Evolutionary conservation across 768 basidiomycete genomes (phyloP).

Genomic region (Termitomyces sp.): DNA sequence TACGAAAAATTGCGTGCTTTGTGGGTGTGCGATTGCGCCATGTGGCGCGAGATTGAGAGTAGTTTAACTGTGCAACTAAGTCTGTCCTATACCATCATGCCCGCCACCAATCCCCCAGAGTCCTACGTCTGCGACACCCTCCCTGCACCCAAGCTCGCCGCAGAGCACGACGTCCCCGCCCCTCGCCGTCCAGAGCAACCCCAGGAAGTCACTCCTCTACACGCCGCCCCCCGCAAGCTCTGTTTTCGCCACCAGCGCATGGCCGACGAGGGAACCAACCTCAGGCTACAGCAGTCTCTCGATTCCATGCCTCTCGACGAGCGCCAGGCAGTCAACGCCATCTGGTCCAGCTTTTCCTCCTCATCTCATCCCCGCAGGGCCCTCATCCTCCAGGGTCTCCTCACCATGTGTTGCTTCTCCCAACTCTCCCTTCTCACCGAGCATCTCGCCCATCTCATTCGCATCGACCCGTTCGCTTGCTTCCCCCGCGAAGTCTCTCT

Average conservation of each 20-base stretch:
- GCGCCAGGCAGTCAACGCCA: slow-evolving; percentile 79
- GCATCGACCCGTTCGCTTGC: slow-evolving; percentile 89
- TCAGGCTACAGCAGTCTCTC: slow-evolving; percentile 89
- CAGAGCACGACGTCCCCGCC: slow-evolving; percentile 6
- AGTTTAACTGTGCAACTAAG: not conserved
- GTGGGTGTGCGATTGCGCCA: not conserved
- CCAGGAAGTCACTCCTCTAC: slow-evolving; percentile 11
- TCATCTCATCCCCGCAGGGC: slow-evolving; percentile 88
- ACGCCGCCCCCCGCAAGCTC: slow-evolving; percentile 61
- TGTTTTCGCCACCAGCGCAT: slow-evolving; percentile 94
- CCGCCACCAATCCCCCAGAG: slow-evolving; percentile 14
- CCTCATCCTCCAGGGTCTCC: slow-evolving; percentile 91
- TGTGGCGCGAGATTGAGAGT: not conserved
- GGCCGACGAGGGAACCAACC: slow-evolving; percentile 92
- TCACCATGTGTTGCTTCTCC: slow-evolving; percentile 99
- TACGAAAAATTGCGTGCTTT: slow-evolving; percentile 15
- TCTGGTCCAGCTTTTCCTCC: slow-evolving; percentile 97
- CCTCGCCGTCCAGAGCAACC: slow-evolving; percentile 18
- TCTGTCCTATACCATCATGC: slow-evolving; percentile 17
- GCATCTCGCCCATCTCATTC: slow-evolving; percentile 85
- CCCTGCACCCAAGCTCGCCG: slow-evolving; percentile 53
- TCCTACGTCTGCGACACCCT: slow-evolving; percentile 68
- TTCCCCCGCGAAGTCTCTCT: slow-evolving; percentile 88
- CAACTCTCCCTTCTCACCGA: slow-evolving; percentile 95
- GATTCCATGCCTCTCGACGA: slow-evolving; percentile 85